These are phyloP conservation scores for Vigna reflexopilosa DNA, from an alignment of 306 rosid genomes.

Conservation along the genomic window DNA sequence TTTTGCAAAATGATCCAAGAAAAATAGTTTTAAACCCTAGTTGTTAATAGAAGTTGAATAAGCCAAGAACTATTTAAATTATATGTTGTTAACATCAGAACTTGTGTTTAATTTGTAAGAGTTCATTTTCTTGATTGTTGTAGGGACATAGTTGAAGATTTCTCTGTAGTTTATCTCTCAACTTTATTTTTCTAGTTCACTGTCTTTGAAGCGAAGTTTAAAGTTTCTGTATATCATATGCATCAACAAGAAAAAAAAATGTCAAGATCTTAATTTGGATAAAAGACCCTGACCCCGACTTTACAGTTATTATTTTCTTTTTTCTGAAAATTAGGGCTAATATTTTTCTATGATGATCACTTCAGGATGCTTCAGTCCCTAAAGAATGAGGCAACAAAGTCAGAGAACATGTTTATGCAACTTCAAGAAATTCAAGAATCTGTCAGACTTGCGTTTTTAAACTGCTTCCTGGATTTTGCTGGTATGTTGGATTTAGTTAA, in stretches of 20 bases:
- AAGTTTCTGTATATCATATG: neutral
- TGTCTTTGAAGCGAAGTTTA: constrained; percentile 18
- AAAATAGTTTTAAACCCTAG: neutral
- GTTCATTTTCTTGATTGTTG: constrained; percentile 16
- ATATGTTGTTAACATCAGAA: constrained; percentile 26
- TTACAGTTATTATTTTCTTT: constrained; percentile 17
- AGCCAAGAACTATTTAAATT: neutral
- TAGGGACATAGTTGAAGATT: neutral
- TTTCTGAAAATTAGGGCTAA: constrained; percentile 33
- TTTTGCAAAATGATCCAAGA: neutral
- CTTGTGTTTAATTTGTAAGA: neutral
- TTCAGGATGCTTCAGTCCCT: constrained; percentile 86
- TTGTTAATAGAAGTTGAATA: neutral
- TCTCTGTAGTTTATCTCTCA: neutral
- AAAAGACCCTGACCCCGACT: constrained; percentile 22
- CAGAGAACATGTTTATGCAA: constrained; percentile 82
- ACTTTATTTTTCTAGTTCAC: neutral
- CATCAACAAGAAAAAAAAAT: constrained; percentile 2
- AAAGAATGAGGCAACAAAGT: constrained; percentile 84
- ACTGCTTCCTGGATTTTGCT: constrained; percentile 94
- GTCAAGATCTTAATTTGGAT: constrained; percentile 20
- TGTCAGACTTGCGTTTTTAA: constrained; percentile 92
- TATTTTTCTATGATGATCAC: constrained; percentile 41
- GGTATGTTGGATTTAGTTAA: constrained; percentile 64
- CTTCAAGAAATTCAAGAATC: constrained; percentile 97